A percentile compares a stretch with the other conserved stretches of the same genome.
Conservation (phyloP, 192 early-diverging fungal species). For the Physocladia obscura region DNA sequence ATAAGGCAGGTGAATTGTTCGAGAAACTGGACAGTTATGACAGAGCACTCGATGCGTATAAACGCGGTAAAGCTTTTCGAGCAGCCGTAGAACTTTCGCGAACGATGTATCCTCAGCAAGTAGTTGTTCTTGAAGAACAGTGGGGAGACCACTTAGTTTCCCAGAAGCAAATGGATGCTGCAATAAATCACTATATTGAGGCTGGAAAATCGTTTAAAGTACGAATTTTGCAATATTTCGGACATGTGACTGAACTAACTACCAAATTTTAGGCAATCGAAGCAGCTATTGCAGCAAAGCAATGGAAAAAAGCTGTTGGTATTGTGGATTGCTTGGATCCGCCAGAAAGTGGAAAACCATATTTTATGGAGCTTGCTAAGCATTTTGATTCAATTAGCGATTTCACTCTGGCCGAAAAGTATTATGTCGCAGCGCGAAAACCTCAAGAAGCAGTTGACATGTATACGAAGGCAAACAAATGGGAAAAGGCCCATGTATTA, state of each 20-base stretch:
- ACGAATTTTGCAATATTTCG: not conserved
- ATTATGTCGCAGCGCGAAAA: slow-evolving; percentile 53
- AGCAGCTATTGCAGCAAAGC: slow-evolving; percentile 25
- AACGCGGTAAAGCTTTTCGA: slow-evolving; percentile 58
- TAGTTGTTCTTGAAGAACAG: slow-evolving; percentile 63
- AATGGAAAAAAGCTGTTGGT: slow-evolving; percentile 65
- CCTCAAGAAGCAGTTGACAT: slow-evolving; percentile 69
- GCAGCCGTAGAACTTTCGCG: slow-evolving; percentile 59
- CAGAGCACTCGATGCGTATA: slow-evolving; percentile 60
- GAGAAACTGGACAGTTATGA: slow-evolving; percentile 57
- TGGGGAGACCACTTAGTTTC: slow-evolving; percentile 67
- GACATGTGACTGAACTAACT: not conserved
- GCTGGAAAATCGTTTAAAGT: slow-evolving; percentile 61
- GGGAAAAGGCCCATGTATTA: slow-evolving; percentile 63
- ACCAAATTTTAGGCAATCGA: slow-evolving; percentile 8
- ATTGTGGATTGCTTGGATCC: slow-evolving; percentile 61
- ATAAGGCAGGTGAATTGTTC: slow-evolving; percentile 58
- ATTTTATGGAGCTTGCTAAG: slow-evolving; percentile 52
- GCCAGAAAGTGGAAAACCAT: slow-evolving; percentile 48
- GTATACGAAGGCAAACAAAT: slow-evolving; percentile 58
- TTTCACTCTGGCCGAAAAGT: slow-evolving; percentile 53
- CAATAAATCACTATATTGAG: slow-evolving; percentile 69
- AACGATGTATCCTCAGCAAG: slow-evolving; percentile 52
- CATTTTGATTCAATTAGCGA: slow-evolving; percentile 54
- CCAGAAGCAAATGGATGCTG: slow-evolving; percentile 63